Percentiles rank a stretch among this genome's conserved stretches.
Conservation (phyloP, 257 asterid genomes). For the Haberlea rhodopensis region DNA sequence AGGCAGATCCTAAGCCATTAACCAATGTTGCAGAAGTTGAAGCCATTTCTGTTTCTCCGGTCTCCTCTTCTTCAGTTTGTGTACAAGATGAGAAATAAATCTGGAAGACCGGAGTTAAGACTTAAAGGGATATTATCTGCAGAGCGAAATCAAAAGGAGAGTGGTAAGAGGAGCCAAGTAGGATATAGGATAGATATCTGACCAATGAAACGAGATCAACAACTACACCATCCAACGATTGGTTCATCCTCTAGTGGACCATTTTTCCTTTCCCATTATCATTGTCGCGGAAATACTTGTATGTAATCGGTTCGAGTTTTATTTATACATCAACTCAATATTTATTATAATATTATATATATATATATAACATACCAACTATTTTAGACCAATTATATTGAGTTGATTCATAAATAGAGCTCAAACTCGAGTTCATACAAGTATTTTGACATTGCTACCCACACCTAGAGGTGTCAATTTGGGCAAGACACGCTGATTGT, state of each 20-base stretch:
- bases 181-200: conserved; percentile 47
- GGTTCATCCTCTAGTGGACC: conserved; percentile 39
- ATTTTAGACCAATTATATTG: no score
- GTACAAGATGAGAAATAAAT: not conserved
- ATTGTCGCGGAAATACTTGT: no score
- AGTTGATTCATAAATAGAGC: no score
- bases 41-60: conserved; percentile 46
- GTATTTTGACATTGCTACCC: no score
- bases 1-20: conserved; percentile 69
- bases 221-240: conserved; percentile 24
- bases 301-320: no score
- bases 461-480: no score
- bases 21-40: conserved; percentile 86
- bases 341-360: no score
- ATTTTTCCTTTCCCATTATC: no score
- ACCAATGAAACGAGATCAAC: conserved; percentile 51
- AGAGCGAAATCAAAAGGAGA: conserved; percentile 5
- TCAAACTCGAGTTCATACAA: no score
- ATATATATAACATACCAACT: no score
- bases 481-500: no score
- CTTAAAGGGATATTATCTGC: conserved; percentile 21
- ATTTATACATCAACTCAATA: no score
- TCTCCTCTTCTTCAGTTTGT: not conserved
- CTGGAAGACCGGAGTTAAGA: conserved; percentile 8
- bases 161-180: conserved; percentile 18